Base-by-base conservation (phyloP, 2,329 filamentous ascomycete genomes). In the Arthrobotrys pseudoclavata region DNA sequence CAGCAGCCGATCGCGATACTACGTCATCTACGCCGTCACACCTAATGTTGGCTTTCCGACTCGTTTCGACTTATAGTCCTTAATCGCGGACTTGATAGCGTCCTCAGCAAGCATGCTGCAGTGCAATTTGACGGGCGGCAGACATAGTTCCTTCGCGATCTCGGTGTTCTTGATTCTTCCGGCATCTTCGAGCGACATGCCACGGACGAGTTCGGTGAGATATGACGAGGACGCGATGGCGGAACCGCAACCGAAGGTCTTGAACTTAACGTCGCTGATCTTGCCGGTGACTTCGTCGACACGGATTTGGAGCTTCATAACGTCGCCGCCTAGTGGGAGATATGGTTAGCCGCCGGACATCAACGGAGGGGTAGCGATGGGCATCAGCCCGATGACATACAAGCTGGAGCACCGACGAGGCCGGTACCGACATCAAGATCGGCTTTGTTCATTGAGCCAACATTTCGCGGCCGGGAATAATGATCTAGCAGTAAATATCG, bases 211-310 rank as follows among this genome's bases (percentile, higher is more conserved):
- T 85, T 97, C 94, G 7, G 96, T 99, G 82, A 99, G 86, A 84
- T 99, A 99, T 83, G 92, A 96, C 76, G 92, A 96, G 80, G 92
- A 95, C 50, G 96, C 96, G 85, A 99, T 99, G 80, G 96, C 96
- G 31, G 91, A 94, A 69, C 94, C 94, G 84, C 94, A 97, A 63
- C 94, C 94, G 83, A 97, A 97, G 0, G 94, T 97, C 90, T 97
- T 97, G 89, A 97, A 97, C 86, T 96, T 96, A 84, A 97, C 94
- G 82, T 97, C 95, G 82, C 90, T 91, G 83, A 97, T 97, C 81
- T 90, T 95, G 84, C 96, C 92, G 82, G 90, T 93, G 42, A 53
- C 50, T 81, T 91, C 88, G 85, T 97, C 94, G 82, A 97, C 94
- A 75, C 93, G 91, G 85, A 97, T 97, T 86, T 96, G 92, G 37